These are phyloP conservation scores for Hyphopichia fennica DNA, from an alignment of 1,139 yeast genomes.

Conservation along the genomic window DNA sequence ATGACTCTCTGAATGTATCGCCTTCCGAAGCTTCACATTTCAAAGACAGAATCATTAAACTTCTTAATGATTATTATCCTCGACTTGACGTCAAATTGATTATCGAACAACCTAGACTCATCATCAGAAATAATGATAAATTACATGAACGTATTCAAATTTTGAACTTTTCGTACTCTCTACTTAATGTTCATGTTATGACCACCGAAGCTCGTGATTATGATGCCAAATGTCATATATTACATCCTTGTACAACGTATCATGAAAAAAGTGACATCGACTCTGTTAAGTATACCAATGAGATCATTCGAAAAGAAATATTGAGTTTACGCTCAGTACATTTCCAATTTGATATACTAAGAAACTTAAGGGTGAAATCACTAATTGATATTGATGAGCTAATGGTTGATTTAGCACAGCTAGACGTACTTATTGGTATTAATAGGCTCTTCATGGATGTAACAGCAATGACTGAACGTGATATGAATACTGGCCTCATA, in stretches of 20 bases:
- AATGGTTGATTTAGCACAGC: slow-evolving; percentile 27
- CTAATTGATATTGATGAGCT: slow-evolving; percentile 22
- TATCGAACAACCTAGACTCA: slow-evolving; percentile 44
- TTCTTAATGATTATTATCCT: slow-evolving; percentile 47
- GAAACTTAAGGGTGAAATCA: slow-evolving; percentile 29
- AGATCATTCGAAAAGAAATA: slow-evolving; percentile 17
- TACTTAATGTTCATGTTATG: slow-evolving; percentile 35
- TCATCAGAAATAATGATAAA: slow-evolving; percentile 30
- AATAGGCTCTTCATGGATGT: slow-evolving; percentile 28
- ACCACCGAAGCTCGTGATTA: slow-evolving; percentile 39
- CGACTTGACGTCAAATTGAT: slow-evolving; percentile 39
- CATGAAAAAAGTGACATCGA: slow-evolving; percentile 21
- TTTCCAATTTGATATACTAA: slow-evolving; percentile 25
- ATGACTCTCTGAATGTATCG: neutral
- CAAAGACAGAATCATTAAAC: slow-evolving; percentile 15
- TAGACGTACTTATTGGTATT: slow-evolving; percentile 34
- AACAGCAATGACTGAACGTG: slow-evolving; percentile 24
- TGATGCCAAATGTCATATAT: slow-evolving; percentile 34
- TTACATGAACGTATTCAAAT: slow-evolving; percentile 23
- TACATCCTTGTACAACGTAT: slow-evolving; percentile 34
- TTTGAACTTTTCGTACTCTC: slow-evolving; percentile 37
- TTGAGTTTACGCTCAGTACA: slow-evolving; percentile 21
- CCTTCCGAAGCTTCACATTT: neutral
- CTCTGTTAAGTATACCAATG: slow-evolving; percentile 3
- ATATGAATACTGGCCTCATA: slow-evolving; percentile 29